Evolutionary conservation across 768 basidiomycete species (phyloP), one percentile per base, ranked within the genome.

Genomic region (Lentinula edodes): DNA sequence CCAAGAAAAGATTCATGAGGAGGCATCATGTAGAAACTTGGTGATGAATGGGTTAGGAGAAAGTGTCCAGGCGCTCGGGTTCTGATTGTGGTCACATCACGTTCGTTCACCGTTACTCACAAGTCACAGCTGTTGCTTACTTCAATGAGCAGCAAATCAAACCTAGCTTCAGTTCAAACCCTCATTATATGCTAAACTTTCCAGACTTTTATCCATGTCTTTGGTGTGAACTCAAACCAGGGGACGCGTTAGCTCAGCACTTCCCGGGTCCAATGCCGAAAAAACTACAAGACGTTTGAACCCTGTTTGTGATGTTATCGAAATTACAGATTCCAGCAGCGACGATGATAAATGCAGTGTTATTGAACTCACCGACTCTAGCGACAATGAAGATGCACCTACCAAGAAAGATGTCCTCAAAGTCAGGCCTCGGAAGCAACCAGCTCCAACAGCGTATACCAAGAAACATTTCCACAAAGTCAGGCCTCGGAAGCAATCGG

Each of bases 261-360:
- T 23, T 50, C 59, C 48, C 36, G 12, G 3, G 46, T 18, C 23
- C 2, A 43, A 12, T 39, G 23, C 23, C 23, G 6, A 32, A 9
- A 60, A 18, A 10, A 8, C 34, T 5, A 60, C 4, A 46, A 51
- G n/a, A 46, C 39, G 39, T 41, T 10, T 34, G 12, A 18, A 35
- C 18, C 15, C 48, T 15, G 15, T 38, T n/a, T n/a, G 13, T 28
- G 41, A 36, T n/a, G 71, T 83, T 28, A 82, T 86, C 62, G 83
- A 83, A 64, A 71, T 85, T 63, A 75, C 79, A 0, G 23, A 23
- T 23, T 23, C 23, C 23, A 23, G 23, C 23, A 2, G 2, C 23
- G 23, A 23, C 23, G 23, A 23, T 23, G 23, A 23, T 23, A 23
- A 23, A 23, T 23, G 23, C 23, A 23, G 23, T 23, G 23, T 23